Base-by-base conservation (phyloP, 139 green algal species). In the Micromonas commoda region DNA sequence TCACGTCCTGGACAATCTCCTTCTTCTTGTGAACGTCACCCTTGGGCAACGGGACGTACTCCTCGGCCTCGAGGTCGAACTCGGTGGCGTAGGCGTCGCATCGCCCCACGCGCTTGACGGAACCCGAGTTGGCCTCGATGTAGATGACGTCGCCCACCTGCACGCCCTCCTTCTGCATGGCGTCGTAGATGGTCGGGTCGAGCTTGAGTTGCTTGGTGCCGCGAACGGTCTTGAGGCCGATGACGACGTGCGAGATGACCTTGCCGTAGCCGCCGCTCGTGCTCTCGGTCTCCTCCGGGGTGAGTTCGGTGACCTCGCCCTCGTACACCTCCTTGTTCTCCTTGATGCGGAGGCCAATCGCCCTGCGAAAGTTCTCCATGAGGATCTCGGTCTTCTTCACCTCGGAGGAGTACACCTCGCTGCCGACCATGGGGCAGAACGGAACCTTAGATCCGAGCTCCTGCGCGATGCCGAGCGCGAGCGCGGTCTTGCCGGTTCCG, bases 311-410 rank as follows among this genome's bases (percentile, higher is more conserved):
- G 16, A 99, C 93, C 85, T 99, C 95, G 0, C 95, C 96, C 85
- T 99, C 96, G 78, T 99, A 99, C 61, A 99, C 96, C 87, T 99
- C 96, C 83, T 99, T 99, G 75, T 95, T 97, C 85, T 99, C 96
- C 80, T 97, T 97, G 82, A 99, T 98, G 33, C 96, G 89, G 79
- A 99, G 84, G 21, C 95, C 95, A 31, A 98, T 99, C 29, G 95
- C 92, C 34, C 96, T 71, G 6, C 96, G 80, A 82, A 99, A 98
- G 88, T 99, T 93, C 84, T 99, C 96, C 94, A 98, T 98, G 34
- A 99, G 89, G 60, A 99, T 93, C 66, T 96, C 96, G 26, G 96
- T 99, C 89, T 99, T 99, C 86, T 99, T 99, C 2, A 99, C 94
- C 79, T 99, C 96, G 0, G 83, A 88, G 1, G 89, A 96, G 88